phyloP scores from a whole-genome alignment of 495 filamentous ascomycete genomes.

The Xylaria curta region DNA sequence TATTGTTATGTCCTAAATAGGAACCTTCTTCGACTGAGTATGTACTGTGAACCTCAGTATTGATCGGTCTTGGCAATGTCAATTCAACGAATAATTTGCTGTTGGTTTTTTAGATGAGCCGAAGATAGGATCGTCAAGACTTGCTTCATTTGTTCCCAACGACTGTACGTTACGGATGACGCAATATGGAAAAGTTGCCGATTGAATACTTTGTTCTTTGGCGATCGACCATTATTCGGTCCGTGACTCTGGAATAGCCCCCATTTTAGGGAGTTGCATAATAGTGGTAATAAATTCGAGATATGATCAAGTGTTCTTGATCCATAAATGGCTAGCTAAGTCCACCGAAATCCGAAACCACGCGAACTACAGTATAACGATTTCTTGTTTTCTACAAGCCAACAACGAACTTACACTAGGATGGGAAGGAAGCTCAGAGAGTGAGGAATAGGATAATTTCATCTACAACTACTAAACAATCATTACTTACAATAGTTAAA shows the following conservation, averaged over 20 bases:
- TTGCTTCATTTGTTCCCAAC: not conserved
- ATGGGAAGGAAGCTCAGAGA: not conserved
- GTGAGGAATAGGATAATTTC: not conserved
- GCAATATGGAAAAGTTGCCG: not conserved
- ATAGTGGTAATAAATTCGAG: not conserved
- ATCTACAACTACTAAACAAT: not conserved
- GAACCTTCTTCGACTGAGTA: not conserved
- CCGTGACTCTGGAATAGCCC: not conserved
- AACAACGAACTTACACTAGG: not conserved
- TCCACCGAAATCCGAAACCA: not conserved
- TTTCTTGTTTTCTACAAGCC: not conserved
- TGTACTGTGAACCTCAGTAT: not conserved
- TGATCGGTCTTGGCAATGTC: not conserved
- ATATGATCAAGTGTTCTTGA: not conserved
- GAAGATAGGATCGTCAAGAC: not conserved
- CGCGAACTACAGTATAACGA: not conserved
- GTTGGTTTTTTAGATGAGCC: not conserved
- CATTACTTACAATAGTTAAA: not conserved
- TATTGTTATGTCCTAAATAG: not conserved
- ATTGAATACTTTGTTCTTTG: not conserved
- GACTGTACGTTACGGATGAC: not conserved
- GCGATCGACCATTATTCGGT: not conserved
- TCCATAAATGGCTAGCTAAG: not conserved
- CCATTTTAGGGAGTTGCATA: slow-evolving; percentile 3
- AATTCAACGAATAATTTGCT: not conserved